These are phyloP conservation scores for Trichocladium uniseriatum DNA, from an alignment of 495 filamentous ascomycete genomes.

Conservation along the genomic window DNA sequence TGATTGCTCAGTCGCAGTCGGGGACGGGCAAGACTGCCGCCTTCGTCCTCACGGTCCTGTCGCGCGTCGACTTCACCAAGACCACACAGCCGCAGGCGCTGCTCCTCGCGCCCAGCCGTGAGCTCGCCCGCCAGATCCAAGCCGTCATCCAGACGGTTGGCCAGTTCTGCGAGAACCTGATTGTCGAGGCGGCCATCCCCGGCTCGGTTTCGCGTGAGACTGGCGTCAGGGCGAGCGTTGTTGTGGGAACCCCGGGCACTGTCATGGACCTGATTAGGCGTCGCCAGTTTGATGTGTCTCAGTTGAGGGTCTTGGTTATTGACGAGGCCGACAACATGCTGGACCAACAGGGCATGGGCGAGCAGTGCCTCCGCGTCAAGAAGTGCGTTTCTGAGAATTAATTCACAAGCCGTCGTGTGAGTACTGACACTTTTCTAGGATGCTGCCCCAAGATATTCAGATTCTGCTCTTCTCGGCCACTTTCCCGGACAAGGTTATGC, in stretches of 20 bases:
- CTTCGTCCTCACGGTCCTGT: constrained; percentile 84
- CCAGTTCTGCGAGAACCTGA: constrained; percentile 62
- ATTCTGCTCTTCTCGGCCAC: constrained; percentile 94
- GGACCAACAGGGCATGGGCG: constrained; percentile 87
- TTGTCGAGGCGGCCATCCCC: constrained; percentile 71
- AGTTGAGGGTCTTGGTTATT: constrained; percentile 70
- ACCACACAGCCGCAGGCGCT: constrained; percentile 72
- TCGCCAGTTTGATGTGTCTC: constrained; percentile 52
- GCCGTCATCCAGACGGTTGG: constrained; percentile 74
- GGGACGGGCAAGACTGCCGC: constrained; percentile 98
- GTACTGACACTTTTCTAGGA: constrained; percentile 35
- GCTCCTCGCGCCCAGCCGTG: constrained; percentile 83
- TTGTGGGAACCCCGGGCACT: constrained; percentile 92
- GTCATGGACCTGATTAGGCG: constrained; percentile 75
- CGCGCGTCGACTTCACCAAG: constrained; percentile 62
- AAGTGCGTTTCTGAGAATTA: constrained; percentile 39
- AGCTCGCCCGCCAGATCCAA: constrained; percentile 90
- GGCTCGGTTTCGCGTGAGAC: constrained; percentile 53
- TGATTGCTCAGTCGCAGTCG: constrained; percentile 97
- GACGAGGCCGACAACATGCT: constrained; percentile 96
- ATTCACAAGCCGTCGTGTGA: not conserved
- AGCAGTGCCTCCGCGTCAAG: constrained; percentile 88
- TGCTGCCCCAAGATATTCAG: constrained; percentile 64
- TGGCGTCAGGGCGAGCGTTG: constrained; percentile 58
- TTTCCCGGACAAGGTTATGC: constrained; percentile 75